A percentile compares a stretch with the other conserved stretches of the same genome.
These are phyloP conservation scores for Linnemannia elongata DNA, from an alignment of 192 early-diverging fungal species.

Conservation along the genomic window DNA sequence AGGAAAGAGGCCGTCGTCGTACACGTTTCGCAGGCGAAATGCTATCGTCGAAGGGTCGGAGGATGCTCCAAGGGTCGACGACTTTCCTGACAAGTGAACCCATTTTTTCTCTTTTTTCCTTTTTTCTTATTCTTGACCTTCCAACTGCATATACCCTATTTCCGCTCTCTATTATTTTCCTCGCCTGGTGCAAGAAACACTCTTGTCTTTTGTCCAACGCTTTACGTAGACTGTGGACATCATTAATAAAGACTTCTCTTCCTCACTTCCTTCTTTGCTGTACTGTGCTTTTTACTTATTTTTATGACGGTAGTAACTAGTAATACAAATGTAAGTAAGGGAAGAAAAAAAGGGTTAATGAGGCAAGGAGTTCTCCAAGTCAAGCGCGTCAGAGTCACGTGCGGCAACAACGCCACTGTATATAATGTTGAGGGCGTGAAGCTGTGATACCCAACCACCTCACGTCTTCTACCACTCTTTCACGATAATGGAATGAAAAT, in stretches of 20 bases:
- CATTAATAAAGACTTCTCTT: not conserved
- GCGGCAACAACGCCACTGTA: too few species aligned
- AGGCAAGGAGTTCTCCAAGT: not conserved
- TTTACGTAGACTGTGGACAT: not conserved
- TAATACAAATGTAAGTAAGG: not conserved
- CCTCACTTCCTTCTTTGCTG: not conserved
- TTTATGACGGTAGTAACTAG: not conserved
- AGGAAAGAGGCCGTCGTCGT: conserved; percentile 28
- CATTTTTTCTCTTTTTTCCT: not conserved
- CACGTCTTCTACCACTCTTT: too few species aligned
- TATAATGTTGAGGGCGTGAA: too few species aligned
- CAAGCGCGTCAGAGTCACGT: not conserved
- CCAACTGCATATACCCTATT: not conserved
- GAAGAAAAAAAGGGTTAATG: not conserved
- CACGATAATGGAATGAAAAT: too few species aligned
- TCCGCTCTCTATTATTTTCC: not conserved
- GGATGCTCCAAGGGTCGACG: conserved; percentile 45
- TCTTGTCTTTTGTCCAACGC: not conserved
- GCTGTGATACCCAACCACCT: too few species aligned
- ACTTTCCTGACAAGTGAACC: conserved; percentile 27
- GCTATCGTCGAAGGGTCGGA: conserved; percentile 52
- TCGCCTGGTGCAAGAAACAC: too few species aligned
- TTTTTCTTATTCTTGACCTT: not conserved
- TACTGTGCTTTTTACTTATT: not conserved
- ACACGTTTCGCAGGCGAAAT: conserved; percentile 53